Evolutionary conservation across 306 rosid genomes (phyloP).

Genomic region (Acacia melanoxylon): DNA sequence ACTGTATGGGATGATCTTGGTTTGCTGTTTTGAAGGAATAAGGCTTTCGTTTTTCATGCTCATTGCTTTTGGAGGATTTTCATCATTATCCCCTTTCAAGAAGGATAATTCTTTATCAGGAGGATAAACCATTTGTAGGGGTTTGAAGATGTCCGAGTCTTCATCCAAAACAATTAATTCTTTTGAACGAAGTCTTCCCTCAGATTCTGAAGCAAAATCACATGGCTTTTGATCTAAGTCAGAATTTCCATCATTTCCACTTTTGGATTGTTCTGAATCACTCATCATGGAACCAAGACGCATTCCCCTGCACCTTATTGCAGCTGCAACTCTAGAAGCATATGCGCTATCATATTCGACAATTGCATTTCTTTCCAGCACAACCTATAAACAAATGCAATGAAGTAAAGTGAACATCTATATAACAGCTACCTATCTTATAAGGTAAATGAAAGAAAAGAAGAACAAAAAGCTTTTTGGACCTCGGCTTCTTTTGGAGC

Average conservation of each 20-base stretch:
- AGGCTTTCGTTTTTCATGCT: background rate
- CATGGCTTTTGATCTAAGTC: background rate
- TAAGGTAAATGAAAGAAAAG: background rate
- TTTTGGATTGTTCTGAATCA: background rate
- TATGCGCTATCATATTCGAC: background rate
- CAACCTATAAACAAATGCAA: background rate
- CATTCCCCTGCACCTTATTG: background rate
- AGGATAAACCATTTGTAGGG: background rate
- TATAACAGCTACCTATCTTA: background rate
- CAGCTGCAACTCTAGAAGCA: background rate
- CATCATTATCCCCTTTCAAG: background rate
- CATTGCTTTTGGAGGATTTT: background rate
- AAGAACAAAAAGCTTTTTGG: background rate
- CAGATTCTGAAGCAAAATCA: background rate
- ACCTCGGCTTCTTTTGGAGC: background rate
- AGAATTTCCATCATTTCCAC: background rate
- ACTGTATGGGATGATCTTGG: background rate
- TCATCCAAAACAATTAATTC: background rate
- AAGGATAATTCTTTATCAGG: background rate
- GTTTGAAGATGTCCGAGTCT: background rate
- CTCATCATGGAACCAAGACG: background rate
- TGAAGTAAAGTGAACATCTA: background rate
- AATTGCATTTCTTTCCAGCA: slow-evolving; percentile 3
- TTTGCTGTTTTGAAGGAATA: background rate
- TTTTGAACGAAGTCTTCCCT: background rate